Evolutionary conservation across 768 basidiomycete species (phyloP), one percentile per base, ranked within the genome.

Genomic region (Macrocybe gigantea): DNA sequence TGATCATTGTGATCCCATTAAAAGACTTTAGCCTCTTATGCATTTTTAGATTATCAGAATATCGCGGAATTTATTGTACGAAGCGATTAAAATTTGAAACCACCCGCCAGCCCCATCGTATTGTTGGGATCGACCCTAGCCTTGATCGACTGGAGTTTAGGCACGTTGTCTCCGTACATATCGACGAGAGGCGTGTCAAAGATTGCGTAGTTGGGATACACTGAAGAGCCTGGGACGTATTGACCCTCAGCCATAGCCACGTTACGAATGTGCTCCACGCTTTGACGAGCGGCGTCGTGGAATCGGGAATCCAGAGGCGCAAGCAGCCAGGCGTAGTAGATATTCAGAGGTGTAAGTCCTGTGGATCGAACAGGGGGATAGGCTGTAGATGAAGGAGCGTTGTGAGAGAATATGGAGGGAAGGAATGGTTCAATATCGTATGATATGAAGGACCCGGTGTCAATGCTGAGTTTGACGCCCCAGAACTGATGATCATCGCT

Each of bases 61-160:
- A 22, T 22, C 22, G 22, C 22, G 22, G 22, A 22, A 22, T 22
- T 22, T 22, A 22, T 22, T 22, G 22, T 22, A 22, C 22, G 22
- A 22, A 22, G 4, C 4, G 22, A 22, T 66, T 52, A 72, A 39
- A 79, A 63, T 62, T 82, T 84, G 60, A 74, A 84, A 6, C 83
- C 84, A 5, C 83, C 83, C n/a, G 83, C 71, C 12, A 83, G 72
- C 11, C 71, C 74, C 82, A 87, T 86, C 36, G 84, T 70, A 54
- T 78, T 71, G 7, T 63, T 44, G 0, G 83, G 83, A 59, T 87
- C 84, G 45, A 78, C 67, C 14, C 41, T 46, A 48, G 50, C 55
- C 56, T 76, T 79, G 11, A 83, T 59, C 8, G 45, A 50, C 46
- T 57, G 50, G 49, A 84, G 54, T 44, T 41, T 59, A 9, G 58